These are phyloP conservation scores for Pseudisothecium myosuroides DNA, from an alignment of 225 moss, liverwort and hornwort genomes.

Conservation along the genomic window DNA sequence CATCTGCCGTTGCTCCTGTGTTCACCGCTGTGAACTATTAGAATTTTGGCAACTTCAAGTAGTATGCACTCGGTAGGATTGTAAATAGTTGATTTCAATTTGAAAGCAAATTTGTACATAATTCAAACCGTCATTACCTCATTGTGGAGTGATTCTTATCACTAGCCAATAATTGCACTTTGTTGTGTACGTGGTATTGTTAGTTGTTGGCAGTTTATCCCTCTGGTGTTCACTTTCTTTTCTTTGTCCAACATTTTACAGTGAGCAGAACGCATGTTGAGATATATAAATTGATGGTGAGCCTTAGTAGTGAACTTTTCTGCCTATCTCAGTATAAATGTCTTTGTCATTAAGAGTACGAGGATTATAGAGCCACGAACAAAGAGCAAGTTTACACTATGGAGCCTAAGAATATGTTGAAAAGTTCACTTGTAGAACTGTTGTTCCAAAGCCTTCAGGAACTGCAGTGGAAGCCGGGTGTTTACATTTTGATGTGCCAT, in stretches of 20 bases:
- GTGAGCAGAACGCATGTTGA: neutral
- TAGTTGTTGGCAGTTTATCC: neutral
- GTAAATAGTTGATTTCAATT: too few relatives aligned
- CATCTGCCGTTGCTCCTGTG: neutral
- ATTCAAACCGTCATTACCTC: too few relatives aligned
- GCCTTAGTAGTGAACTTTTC: neutral
- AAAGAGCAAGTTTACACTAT: too few relatives aligned
- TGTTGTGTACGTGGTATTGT: neutral
- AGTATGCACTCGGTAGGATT: neutral
- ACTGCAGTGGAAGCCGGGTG: too few relatives aligned
- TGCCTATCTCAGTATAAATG: neutral
- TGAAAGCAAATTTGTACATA: too few relatives aligned
- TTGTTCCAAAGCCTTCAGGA: too few relatives aligned
- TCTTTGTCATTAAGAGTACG: too few relatives aligned
- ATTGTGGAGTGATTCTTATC: too few relatives aligned
- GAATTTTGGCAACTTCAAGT: neutral
- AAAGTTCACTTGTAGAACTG: too few relatives aligned
- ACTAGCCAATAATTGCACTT: neutral
- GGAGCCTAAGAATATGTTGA: too few relatives aligned
- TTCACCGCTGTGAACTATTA: neutral
- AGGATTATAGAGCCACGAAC: too few relatives aligned
- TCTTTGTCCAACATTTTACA: neutral
- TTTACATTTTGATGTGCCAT: too few relatives aligned
- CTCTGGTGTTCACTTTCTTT: neutral
- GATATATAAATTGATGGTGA: neutral